Evolutionary conservation across 805 yeast genomes (phyloP).

Genomic region (Sugiyamaella smithiae): DNA sequence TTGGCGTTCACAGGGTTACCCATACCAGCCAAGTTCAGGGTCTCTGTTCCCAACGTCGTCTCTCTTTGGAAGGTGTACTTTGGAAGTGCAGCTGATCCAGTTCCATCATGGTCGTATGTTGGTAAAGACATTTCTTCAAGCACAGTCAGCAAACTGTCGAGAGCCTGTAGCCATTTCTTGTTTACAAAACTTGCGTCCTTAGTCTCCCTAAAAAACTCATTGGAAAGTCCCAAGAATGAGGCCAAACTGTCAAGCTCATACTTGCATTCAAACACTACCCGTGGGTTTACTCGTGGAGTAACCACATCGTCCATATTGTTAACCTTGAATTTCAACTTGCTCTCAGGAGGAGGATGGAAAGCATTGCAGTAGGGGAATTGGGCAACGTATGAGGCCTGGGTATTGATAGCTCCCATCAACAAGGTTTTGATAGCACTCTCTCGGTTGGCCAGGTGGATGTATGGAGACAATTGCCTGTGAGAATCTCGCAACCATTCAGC

Average conservation of each 20-base stretch:
- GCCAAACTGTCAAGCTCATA: constrained; percentile 87
- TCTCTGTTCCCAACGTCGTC: constrained; percentile 76
- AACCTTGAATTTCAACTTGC: constrained; percentile 44
- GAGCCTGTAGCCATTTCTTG: constrained; percentile 60
- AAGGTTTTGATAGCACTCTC: constrained; percentile 52
- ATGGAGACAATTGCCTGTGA: constrained; percentile 76
- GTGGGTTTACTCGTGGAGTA: constrained; percentile 67
- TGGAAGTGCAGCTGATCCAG: constrained; percentile 48
- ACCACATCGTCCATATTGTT: constrained; percentile 48
- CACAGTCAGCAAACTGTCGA: constrained; percentile 48
- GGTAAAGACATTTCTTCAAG: constrained; percentile 60
- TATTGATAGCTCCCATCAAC: constrained; percentile 74
- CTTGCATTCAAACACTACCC: constrained; percentile 78
- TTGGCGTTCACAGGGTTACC: constrained; percentile 79
- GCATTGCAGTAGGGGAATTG: constrained; percentile 85
- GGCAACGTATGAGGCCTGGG: constrained; percentile 64
- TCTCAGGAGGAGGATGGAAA: constrained; percentile 70
- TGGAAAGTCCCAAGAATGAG: constrained; percentile 70
- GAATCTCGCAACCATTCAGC: constrained; percentile 93
- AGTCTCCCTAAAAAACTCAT: constrained; percentile 52
- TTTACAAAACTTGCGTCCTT: constrained; percentile 37
- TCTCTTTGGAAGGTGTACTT: constrained; percentile 69
- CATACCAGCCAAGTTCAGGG: constrained; percentile 70
- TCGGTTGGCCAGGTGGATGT: constrained; percentile 55
- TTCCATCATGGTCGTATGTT: constrained; percentile 37